Percentiles rank a stretch among this genome's conserved stretches.
These are phyloP conservation scores for Cyclocybe aegerita DNA, from an alignment of 768 basidiomycete species.

Conservation along the genomic window DNA sequence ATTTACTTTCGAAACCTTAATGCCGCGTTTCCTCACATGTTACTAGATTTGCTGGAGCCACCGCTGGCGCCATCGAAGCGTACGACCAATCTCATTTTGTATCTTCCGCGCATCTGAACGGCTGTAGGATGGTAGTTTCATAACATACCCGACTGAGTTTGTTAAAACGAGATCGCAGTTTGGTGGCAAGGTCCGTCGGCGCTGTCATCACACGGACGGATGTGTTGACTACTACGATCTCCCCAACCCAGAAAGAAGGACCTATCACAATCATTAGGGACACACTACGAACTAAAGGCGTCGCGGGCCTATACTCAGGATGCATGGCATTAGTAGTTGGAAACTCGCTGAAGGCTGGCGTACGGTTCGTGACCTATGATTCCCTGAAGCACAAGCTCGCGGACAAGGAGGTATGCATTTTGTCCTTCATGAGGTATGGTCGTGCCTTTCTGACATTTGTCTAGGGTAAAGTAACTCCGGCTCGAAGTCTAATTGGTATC, in stretches of 20 bases:
- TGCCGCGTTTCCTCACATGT: neutral
- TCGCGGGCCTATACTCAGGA: constrained; percentile 90
- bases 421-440: neutral
- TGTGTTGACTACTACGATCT: neutral
- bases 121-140: constrained; percentile 55
- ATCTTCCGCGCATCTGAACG: constrained; percentile 25
- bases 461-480: constrained; percentile 89
- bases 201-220: neutral
- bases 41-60: constrained; percentile 75
- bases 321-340: constrained; percentile 88
- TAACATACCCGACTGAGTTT: constrained; percentile 89
- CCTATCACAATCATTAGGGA: constrained; percentile 73
- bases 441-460: neutral
- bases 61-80: constrained; percentile 93
- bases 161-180: constrained; percentile 96
- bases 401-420: constrained; percentile 67
- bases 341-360: constrained; percentile 92
- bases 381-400: constrained; percentile 83
- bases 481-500: constrained; percentile 78
- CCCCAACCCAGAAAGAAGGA: constrained; percentile 45
- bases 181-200: constrained; percentile 59
- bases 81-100: constrained; percentile 35
- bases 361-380: constrained; percentile 94
- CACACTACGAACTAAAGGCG: constrained; percentile 73
- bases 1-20: neutral